These are phyloP conservation scores for Lasiodiplodia sp. DNA, from an alignment of 2,329 filamentous ascomycete genomes.

Conservation along the genomic window DNA sequence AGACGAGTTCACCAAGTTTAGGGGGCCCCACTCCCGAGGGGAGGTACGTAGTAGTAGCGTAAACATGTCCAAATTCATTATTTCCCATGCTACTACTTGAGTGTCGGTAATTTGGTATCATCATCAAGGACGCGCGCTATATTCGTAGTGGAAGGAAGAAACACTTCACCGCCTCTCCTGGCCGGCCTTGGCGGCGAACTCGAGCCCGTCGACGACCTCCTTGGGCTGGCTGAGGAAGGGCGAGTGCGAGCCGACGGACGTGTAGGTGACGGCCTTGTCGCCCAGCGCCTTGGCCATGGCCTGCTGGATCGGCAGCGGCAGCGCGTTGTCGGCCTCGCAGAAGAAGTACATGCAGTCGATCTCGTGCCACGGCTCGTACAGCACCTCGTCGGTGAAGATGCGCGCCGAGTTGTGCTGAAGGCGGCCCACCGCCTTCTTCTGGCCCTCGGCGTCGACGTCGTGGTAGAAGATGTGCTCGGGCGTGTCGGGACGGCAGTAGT, in stretches of 20 bases:
- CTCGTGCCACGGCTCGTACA: slow-evolving; percentile 44
- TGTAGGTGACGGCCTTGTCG: slow-evolving; percentile 18
- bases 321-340: slow-evolving; percentile 46
- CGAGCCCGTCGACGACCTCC: slow-evolving; percentile 40
- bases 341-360: slow-evolving; percentile 47
- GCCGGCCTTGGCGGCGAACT: slow-evolving; percentile 23
- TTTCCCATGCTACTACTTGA: too few relatives aligned
- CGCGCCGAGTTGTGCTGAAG: slow-evolving; percentile 21
- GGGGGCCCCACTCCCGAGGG: too few relatives aligned
- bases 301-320: slow-evolving; percentile 45
- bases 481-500: slow-evolving; percentile 26
- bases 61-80: too few relatives aligned
- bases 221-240: slow-evolving; percentile 52
- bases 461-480: slow-evolving; percentile 29
- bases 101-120: too few relatives aligned
- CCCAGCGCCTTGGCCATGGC: slow-evolving; percentile 41
- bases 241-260: slow-evolving; percentile 44
- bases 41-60: too few relatives aligned
- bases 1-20: background rate
- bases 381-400: slow-evolving; percentile 34
- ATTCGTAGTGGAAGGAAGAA: too few relatives aligned
- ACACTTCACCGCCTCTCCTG: slow-evolving; percentile 12
- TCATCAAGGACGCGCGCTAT: too few relatives aligned
- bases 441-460: slow-evolving; percentile 24
- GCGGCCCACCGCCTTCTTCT: slow-evolving; percentile 9